Evolutionary conservation across 352 stramenopile species (phyloP).

Genomic region (Globisporangium nagaii): DNA sequence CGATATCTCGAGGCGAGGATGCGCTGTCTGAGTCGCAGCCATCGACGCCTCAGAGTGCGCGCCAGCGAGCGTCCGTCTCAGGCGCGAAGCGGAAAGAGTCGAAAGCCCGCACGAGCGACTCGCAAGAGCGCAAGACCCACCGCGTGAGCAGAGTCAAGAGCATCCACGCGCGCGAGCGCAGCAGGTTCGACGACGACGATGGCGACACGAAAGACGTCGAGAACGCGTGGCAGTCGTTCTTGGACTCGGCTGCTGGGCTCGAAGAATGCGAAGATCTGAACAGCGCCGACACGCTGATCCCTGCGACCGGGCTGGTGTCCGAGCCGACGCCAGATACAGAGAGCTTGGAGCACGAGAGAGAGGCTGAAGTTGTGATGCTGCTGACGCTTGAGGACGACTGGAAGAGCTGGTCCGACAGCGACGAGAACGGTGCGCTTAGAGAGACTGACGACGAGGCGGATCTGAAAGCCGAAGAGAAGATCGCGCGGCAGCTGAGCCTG

Average conservation of each 20-base stretch:
- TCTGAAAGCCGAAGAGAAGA: conserved; percentile 4
- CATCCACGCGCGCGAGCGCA: conserved; percentile 3
- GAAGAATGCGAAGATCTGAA: no score
- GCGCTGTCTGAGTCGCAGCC: background rate
- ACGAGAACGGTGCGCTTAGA: background rate
- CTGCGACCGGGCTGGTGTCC: background rate
- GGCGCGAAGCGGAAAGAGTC: conserved; percentile 15
- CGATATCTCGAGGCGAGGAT: background rate
- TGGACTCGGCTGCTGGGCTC: conserved; percentile 24
- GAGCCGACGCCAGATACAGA: background rate
- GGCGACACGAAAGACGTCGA: conserved; percentile 60
- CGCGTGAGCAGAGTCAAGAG: conserved; percentile 2
- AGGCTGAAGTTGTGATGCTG: background rate
- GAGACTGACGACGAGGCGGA: conserved; percentile 2
- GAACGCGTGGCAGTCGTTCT: conserved; percentile 48
- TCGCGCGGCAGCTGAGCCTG: conserved; percentile 1
- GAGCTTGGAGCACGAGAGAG: background rate
- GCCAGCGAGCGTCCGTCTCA: conserved; percentile 8
- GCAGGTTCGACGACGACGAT: conserved; percentile 35
- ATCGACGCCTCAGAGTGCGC: background rate
- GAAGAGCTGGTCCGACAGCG: conserved; percentile 26
- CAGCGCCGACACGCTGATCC: background rate
- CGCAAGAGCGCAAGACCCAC: conserved; percentile 9
- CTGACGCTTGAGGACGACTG: conserved; percentile 11
- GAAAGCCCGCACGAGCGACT: background rate